Base-by-base conservation (phyloP, 495 filamentous ascomycete species). In the Pyronema omphalodes region DNA sequence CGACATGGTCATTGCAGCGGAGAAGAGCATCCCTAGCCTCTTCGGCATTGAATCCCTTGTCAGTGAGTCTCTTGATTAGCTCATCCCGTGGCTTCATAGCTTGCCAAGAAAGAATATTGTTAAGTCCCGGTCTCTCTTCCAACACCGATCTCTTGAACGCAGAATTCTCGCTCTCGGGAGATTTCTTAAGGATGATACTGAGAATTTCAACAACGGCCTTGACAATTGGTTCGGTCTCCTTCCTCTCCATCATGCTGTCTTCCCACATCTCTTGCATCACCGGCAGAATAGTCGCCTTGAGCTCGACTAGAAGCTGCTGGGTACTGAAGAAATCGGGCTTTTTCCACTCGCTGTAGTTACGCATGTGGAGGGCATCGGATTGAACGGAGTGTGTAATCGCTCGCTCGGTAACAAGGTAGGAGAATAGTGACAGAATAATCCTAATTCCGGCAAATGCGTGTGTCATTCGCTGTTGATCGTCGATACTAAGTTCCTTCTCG, bases 201-300 rank as follows among this genome's bases (percentile, higher is more conserved):
- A 99, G 70, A 37, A 95, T 88, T 41, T 86, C 80, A 58, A 95
- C 79, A 35, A 93, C 68, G 55, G 78, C 83, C 60, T 88, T 86
- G 15, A 89, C 75, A 36, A 88, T 80, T 12, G 75, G 70, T 29
- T 77, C 80, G 17, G 83, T 76, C 1, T 82, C 82, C 36, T 64
- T 64, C 35, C 63, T 64, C 55, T 91, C 87, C 15, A 84, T 74
- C n/a, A 84, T 68, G 23, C 77, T 75, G 6, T 86, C 88, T 53
- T 81, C 74, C 93, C 93, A 99, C 52, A 95, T 76, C 19, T 78
- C 73, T 51, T 73, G 77, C 45, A 86, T 74, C 52, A 83, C 79
- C 1, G 87, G 85, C n/a, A 95, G 65, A 44, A 95, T 78, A 33
- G 81, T 75, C 71, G 85, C 78, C 44, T 88, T 79, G 43, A 96